A percentile compares a stretch with the other conserved stretches of the same genome.
Conservation (phyloP, 2,329 filamentous ascomycete genomes). For the Thielaviopsis punctulata region DNA sequence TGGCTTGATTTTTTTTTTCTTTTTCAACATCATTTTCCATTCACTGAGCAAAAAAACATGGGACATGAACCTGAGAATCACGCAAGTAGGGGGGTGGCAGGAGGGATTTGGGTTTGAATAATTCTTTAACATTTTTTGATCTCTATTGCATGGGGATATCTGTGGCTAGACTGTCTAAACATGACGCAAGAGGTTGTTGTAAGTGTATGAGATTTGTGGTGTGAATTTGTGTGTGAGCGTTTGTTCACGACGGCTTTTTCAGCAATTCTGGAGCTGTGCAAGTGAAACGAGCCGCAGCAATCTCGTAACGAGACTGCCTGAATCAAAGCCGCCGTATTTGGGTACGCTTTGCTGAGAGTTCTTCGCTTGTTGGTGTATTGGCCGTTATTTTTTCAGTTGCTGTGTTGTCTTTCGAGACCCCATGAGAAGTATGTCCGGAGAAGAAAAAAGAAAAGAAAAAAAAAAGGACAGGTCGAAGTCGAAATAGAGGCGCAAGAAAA, state of each 20-base stretch:
- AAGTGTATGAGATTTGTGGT: background rate
- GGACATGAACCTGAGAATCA: background rate
- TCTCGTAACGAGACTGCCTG: background rate
- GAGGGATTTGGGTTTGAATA: background rate
- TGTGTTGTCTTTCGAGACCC: background rate
- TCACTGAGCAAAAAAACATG: no score
- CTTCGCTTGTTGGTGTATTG: no score
- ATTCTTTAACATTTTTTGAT: background rate
- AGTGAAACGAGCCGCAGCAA: background rate
- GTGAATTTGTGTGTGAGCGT: background rate
- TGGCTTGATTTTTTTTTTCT: no score
- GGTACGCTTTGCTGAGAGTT: background rate
- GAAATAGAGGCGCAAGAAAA: slow-evolving; percentile 3
- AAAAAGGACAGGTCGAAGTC: slow-evolving; percentile 3
- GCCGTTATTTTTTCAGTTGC: no score
- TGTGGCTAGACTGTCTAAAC: background rate
- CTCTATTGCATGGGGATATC: background rate
- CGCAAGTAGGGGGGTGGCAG: no score
- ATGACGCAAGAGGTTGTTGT: background rate
- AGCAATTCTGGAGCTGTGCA: background rate
- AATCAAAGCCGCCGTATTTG: background rate
- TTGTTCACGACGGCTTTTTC: background rate
- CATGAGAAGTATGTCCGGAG: background rate
- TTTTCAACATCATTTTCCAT: no score
- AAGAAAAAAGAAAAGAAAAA: slow-evolving; percentile 4